Evolutionary conservation across 345 rosid species (phyloP), one percentile per base, ranked within the genome.

Genomic region (Arabis alpina): DNA sequence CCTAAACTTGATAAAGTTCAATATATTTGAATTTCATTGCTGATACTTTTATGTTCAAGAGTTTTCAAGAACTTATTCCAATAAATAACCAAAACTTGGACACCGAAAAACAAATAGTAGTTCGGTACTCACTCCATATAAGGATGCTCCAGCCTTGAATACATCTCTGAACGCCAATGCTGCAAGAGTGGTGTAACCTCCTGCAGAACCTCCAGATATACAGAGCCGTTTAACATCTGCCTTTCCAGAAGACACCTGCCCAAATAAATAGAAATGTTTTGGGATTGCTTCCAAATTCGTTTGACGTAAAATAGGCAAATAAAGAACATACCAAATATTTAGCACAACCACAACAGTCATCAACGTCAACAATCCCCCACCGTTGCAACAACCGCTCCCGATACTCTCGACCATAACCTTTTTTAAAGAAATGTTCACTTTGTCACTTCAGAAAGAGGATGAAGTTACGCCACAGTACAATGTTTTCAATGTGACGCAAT

Each of bases 161-260:
- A 82, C 84, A 61, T 94, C 85, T 80, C 76, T 88, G 73, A 89
- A 94, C 16, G 97, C 96, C 64, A 94, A 91, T 57, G 99, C 78
- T 51, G 99, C 99, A 76, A 91, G 88, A 54, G 96, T 89, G 36
- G 96, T 94, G 72, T 91, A 94, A 40, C 99, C 97, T 63, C 99
- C 97, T 53, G 99, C 99, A 64, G 99, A 94, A 67, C 93, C 96
- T 64, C 99, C 99, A 54, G 99, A 89, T 77, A 94, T 94, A 73
- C 97, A 94, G 2, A 94, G 83, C 48, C 93, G 84, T 41, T 84
- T 77, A 12, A 48, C 81, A 80, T 91, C 99, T 54, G 77, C 96
- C 78, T 80, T 91, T 53, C 87, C 97, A 16, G 70, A 82, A 72
- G 88, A 88, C 76, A 89, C 89, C 97, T 91, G 65, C 61, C 73